Evolutionary conservation across 2,329 filamentous ascomycete genomes (phyloP), one percentile per base, ranked within the genome.

Genomic region (Microdochium paspali): DNA sequence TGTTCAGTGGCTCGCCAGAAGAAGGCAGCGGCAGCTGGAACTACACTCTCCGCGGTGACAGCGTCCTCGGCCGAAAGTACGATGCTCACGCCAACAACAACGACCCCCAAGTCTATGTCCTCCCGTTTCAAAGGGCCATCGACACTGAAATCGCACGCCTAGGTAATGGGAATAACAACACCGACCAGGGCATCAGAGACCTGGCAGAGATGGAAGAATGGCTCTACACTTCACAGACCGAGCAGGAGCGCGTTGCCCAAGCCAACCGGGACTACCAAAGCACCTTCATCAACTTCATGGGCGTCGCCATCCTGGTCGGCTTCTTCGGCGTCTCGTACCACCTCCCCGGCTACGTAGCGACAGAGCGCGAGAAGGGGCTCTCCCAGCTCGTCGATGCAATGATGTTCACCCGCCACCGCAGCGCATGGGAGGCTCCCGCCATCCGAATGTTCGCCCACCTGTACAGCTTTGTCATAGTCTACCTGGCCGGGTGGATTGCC

Each of bases 311-410:
- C 59, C 81, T 94, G 57, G 79, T 90, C 45, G 85, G 82, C 20
- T 76, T 93, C 47, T 81, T 93, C 43, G 88, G 87, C 47, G 77
- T 95, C 24, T 84, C 84, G 30, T 96, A 95, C 61, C 90, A 96
- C 58, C 72, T 95, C 48, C 87, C 88, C 0, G 90, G 90, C 6
- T 82, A 90, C 56, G 83, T 95, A 61, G 90, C 90, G 6, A 81
- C 83, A 2, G 90, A 96, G 66, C 76, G 90, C 47, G 90, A 96
- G 68, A 73, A 81, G 15, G 90, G 90, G 48, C 93, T 95, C 77
- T 87, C 87, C 4, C 87, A 90, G 52, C 72, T 96, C 24, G 80
- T 96, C 40, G 90, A 96, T 65, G 85, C 88, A 46, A 95, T 95
- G 88, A 91, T 93, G 73, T 84, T 87, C 1, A 87, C 87, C 47